Evolutionary conservation across 352 stramenopile species (phyloP), one percentile per base, ranked within the genome.

Genomic region (Globisporangium alternatum): DNA sequence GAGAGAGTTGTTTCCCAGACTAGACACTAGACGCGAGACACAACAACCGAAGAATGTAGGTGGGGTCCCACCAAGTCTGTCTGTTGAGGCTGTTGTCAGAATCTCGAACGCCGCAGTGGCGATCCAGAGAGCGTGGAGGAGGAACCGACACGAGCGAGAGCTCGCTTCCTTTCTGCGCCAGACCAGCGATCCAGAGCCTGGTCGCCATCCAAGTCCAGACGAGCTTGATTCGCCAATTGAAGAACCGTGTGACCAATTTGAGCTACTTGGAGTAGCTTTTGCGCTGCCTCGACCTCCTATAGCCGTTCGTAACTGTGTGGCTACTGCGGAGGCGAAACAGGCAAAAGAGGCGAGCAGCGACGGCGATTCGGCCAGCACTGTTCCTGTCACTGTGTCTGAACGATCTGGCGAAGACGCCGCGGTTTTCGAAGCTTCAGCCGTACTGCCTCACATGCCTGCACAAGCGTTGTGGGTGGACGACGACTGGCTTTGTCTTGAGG

Each of bases 401-500:
- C 25, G 19, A 56, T 31, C 13, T 39, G 49, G 15, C 15, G 49
- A 39, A 55, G 25, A 30, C 3, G 9, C 37, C 41, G 22, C n/a
- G 12, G 10, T 7, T 31, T 13, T n/a, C 9, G 35, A 39, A 10
- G 19, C n/a, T 33, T 28, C n/a, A 21, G 28, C 53, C 44, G 43
- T 19, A 47, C 33, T 30, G 19, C 2, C 15, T 41, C 15, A 30
- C 19, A 17, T 41, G 10, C 19, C 58, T 15, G 13, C n/a, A 6
- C 21, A 49, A 9, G 48, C 57, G 9, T 66, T 73, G 37, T 88
- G 78, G 78, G 62, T 58, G 9, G 76, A 88, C 31, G 74, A 83
- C 2, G 78, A 85, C 19, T 80, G 74, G 59, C 58, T 68, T 21
- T 80, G 69, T 52, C 61, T 88, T 13, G 78, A 88, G 72, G 78